These are phyloP conservation scores for Irpex sp. DNA, from an alignment of 1,284 basidiomycete species.

Conservation along the genomic window DNA sequence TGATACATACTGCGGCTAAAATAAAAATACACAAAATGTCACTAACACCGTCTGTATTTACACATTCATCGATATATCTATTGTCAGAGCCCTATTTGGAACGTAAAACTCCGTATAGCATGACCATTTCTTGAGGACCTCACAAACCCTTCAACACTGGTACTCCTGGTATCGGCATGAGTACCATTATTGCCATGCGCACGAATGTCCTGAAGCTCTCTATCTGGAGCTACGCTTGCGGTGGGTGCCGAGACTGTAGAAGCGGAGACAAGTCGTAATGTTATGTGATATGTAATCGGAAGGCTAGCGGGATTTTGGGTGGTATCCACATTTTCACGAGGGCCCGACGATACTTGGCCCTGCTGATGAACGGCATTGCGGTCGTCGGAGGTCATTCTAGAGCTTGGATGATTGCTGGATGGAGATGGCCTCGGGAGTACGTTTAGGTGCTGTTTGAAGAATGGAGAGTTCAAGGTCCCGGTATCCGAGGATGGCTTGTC, in stretches of 20 bases:
- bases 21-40: too few relatives aligned
- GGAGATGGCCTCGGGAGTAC: conserved; percentile 34
- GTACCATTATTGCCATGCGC: background rate
- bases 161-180: background rate
- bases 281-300: conserved; percentile 42
- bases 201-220: background rate
- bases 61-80: too few relatives aligned
- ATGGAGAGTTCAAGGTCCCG: conserved; percentile 18
- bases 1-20: too few relatives aligned
- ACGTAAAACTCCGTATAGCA: background rate
- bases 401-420: background rate
- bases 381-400: background rate
- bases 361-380: background rate
- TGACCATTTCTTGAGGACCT: background rate
- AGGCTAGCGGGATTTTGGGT: conserved; percentile 10
- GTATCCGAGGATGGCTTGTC: conserved; percentile 17
- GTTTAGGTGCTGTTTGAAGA: conserved; percentile 49
- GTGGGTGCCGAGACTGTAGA: background rate
- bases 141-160: background rate
- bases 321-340: conserved; percentile 2
- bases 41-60: too few relatives aligned
- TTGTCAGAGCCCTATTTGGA: background rate
- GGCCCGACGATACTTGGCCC: conserved; percentile 11
- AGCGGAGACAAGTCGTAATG: conserved; percentile 22
- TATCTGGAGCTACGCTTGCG: background rate